Evolutionary conservation across 768 basidiomycete species (phyloP), one percentile per base, ranked within the genome.

Genomic region (Naganishia kalamii): DNA sequence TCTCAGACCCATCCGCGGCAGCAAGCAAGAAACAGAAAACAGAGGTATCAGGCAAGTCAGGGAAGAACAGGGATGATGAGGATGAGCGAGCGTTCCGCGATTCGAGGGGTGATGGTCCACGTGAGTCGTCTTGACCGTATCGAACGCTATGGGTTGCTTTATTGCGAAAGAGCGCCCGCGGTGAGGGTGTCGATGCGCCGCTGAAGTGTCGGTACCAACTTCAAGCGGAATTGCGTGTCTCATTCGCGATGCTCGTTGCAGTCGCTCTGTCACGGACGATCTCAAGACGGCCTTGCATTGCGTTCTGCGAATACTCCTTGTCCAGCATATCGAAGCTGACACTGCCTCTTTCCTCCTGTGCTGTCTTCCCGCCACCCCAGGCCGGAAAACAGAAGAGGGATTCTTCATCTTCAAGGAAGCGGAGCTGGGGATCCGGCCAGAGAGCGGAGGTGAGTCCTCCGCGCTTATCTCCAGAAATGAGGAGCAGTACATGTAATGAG

Each of bases 401-500:
- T 79, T 74, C 66, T 63, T 74, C 64, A 79, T 79, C 44, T 79
- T 73, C 67, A 79, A 79, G 62, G 78, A 79, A 49, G 76, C 72
- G 27, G 74, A 77, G 50, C 68, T 79, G 33, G 57, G 69, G 40
- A 79, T 79, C 49, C 70, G 77, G 63, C 74, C 74, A 7, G 72
- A 72, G 51, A 74, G 72, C n/a, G 78, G 78, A 54, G 78, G 77
- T 74, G 44, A 59, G 74, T 67, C 13, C 10, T 19, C 12, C 54
- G 30, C 13, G 19, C 37, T 11, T 59, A 19, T 52, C 30, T 8
- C 52, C 21, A 30, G 27, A 52, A 5, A 23, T 33, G 7, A 29
- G 15, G 7, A 11, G 10, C 15, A 51, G 15, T 17, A 7, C 33
- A 23, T 17, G 30, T 33, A 15, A 23, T 6, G 15, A 25, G 13